Conservation (phyloP, 2,329 filamentous ascomycete species). For the Monilinia fructicola region DNA sequence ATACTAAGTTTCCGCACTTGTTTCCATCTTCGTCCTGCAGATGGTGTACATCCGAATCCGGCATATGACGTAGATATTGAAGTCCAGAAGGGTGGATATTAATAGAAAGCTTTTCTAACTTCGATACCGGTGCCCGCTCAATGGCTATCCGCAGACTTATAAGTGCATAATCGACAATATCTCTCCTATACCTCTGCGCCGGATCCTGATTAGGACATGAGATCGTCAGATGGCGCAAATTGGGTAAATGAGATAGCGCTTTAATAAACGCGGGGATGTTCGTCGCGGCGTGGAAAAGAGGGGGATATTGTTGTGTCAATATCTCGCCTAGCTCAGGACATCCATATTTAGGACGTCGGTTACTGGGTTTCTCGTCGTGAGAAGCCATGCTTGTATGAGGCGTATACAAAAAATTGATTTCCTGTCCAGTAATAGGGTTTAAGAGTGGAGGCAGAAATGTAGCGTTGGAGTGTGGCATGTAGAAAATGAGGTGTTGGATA, state of each 20-base stretch:
- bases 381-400: constrained; percentile 68
- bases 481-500: constrained; percentile 75
- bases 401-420: constrained; percentile 79
- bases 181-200: constrained; percentile 69
- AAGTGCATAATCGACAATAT: constrained; percentile 82
- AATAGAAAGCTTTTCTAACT: constrained; percentile 69
- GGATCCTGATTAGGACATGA: constrained; percentile 72
- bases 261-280: constrained; percentile 83
- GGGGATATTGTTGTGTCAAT: constrained; percentile 82
- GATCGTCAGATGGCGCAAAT: constrained; percentile 72
- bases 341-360: constrained; percentile 68
- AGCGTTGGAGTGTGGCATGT: constrained; percentile 70
- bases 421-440: constrained; percentile 71
- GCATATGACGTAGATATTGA: constrained; percentile 71
- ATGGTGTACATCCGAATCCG: constrained; percentile 73
- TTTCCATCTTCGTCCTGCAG: constrained; percentile 69
- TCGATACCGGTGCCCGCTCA: constrained; percentile 67
- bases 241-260: constrained; percentile 66
- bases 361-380: constrained; percentile 47
- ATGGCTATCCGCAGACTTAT: constrained; percentile 83
- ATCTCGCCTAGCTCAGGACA: constrained; percentile 76
- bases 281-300: constrained; percentile 84
- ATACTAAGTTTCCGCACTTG: constrained; percentile 75
- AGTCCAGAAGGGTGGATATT: constrained; percentile 74
- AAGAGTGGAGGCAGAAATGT: constrained; percentile 85